Evolutionary conservation across 176 grass and related monocot genomes (phyloP).

Genomic region (Lolium multiflorum): DNA sequence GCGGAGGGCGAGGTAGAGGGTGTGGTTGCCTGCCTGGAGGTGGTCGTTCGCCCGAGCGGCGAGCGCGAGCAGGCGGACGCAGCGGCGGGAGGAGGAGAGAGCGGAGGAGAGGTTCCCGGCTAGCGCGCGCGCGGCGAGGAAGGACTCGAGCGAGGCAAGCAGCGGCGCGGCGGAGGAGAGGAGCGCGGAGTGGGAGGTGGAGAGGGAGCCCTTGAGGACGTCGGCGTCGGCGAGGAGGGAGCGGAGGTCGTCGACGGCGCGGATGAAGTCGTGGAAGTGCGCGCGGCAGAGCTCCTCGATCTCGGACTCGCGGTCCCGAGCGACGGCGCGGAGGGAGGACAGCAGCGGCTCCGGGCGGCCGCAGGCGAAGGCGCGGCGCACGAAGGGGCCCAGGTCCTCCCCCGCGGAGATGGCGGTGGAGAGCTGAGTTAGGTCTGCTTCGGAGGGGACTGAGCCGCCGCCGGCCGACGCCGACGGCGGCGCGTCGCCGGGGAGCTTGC

Average conservation of each 20-base stretch:
- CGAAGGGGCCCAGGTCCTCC: constrained; percentile 87
- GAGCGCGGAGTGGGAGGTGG: constrained; percentile 70
- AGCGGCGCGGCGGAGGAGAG: constrained; percentile 76
- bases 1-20: constrained; percentile 86
- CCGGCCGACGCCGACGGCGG: constrained; percentile 25
- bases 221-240: constrained; percentile 95
- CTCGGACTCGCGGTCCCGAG: constrained; percentile 66
- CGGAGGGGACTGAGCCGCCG: constrained; percentile 37
- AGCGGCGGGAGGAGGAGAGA: constrained; percentile 63
- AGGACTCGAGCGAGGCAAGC: constrained; percentile 81
- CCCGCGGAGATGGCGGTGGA: constrained; percentile 71
- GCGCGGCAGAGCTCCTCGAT: constrained; percentile 92
- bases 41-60: constrained; percentile 83
- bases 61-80: constrained; percentile 74
- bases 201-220: constrained; percentile 82
- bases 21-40: constrained; percentile 61
- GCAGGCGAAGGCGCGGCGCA: constrained; percentile 69
- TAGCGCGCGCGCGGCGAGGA: constrained; percentile 74
- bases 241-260: constrained; percentile 92
- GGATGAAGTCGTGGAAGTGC: constrained; percentile 97
- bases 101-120: constrained; percentile 76
- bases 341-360: constrained; percentile 74
- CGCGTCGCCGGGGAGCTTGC: constrained; percentile 52
- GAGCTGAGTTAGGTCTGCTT: constrained; percentile 64
- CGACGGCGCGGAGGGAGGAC: constrained; percentile 54